Percentiles rank a stretch among this genome's conserved stretches.
Evolutionary conservation across 2,329 filamentous ascomycete species (phyloP).

Genomic region (Botrytis fabae): DNA sequence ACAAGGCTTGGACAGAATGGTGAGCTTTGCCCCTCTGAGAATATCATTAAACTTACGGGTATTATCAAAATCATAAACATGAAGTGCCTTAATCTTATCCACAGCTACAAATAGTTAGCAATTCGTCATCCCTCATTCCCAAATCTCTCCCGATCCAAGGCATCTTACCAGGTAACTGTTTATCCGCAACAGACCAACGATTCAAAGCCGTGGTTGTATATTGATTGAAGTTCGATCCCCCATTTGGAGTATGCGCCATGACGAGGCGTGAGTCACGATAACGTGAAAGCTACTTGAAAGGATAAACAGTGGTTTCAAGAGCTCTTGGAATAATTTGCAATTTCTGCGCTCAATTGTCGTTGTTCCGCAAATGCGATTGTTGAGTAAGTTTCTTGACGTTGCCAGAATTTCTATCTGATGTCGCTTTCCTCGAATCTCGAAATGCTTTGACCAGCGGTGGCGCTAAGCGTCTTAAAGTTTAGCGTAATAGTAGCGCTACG

Average conservation of each 20-base stretch:
- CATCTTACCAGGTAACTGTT: constrained; percentile 63
- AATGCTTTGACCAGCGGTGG: not conserved
- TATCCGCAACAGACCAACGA: constrained; percentile 79
- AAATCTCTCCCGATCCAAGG: not conserved
- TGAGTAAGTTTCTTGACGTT: not conserved
- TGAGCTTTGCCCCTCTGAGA: not conserved
- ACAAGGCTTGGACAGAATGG: not conserved
- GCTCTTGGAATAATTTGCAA: too few species aligned
- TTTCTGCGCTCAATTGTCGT: not conserved
- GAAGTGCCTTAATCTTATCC: constrained; percentile 72
- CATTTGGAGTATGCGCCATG: constrained; percentile 30
- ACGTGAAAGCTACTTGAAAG: constrained; percentile 7
- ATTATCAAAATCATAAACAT: constrained; percentile 98
- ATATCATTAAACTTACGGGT: constrained; percentile 61
- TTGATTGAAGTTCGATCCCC: constrained; percentile 25
- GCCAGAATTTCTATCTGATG: not conserved
- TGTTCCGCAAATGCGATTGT: not conserved
- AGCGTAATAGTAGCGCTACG: not conserved
- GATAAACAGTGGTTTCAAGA: too few species aligned
- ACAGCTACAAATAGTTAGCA: constrained; percentile 48
- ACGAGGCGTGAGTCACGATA: constrained; percentile 25
- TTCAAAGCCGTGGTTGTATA: constrained; percentile 72
- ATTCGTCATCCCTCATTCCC: not conserved
- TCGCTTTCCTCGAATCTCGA: constrained; percentile 13
- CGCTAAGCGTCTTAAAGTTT: constrained; percentile 1